These are phyloP conservation scores for Colletotrichum sojae DNA, from an alignment of 2,329 filamentous ascomycete genomes.

Conservation along the genomic window DNA sequence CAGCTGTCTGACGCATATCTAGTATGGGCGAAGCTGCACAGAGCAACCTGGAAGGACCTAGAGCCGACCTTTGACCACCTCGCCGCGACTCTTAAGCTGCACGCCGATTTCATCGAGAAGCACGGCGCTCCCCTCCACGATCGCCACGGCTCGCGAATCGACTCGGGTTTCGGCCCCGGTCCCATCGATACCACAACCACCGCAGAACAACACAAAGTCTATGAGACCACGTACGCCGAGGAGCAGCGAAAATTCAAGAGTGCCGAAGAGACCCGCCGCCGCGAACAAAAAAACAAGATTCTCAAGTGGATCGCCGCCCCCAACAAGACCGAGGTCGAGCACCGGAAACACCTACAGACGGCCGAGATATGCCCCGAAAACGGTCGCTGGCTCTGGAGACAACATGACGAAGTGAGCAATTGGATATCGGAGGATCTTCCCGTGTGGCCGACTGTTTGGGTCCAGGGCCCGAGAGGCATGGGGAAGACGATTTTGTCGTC, in stretches of 20 bases:
- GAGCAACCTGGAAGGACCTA: conserved; percentile 33
- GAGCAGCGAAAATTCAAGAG: background rate
- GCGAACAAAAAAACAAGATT: conserved; percentile 8
- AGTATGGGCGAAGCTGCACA: conserved; percentile 34
- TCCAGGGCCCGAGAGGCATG: conserved; percentile 51
- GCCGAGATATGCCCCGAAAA: conserved; percentile 18
- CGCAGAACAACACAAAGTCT: background rate
- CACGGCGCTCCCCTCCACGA: conserved; percentile 2
- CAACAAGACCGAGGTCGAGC: conserved; percentile 7
- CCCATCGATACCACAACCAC: background rate
- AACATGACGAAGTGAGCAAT: conserved; percentile 26
- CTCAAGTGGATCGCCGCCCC: conserved; percentile 30
- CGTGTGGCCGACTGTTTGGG: conserved; percentile 48
- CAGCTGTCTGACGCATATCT: background rate
- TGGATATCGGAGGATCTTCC: conserved; percentile 40
- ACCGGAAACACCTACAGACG: background rate
- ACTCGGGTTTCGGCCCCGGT: conserved; percentile 16
- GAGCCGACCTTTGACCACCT: conserved; percentile 18
- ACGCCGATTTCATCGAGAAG: background rate
- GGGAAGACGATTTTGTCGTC: conserved; percentile 61
- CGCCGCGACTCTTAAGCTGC: conserved; percentile 6
- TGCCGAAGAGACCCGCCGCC: background rate
- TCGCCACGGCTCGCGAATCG: background rate
- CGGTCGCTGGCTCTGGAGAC: conserved; percentile 29
- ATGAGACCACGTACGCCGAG: background rate